These are phyloP conservation scores for Vitis hybrid DNA, from an alignment of 177 flowering plant species.

Conservation along the genomic window DNA sequence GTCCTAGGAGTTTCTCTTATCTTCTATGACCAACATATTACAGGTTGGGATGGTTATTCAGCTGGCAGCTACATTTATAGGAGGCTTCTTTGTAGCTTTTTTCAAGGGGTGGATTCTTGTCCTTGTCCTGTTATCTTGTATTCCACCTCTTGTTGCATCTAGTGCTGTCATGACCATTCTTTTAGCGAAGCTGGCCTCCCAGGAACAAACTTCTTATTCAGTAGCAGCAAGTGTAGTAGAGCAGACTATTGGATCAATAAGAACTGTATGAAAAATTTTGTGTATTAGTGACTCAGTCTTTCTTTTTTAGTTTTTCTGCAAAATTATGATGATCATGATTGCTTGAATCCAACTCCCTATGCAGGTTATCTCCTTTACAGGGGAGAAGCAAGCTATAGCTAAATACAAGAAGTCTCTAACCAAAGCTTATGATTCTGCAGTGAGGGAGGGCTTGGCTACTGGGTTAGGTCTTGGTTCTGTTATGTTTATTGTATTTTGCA, in stretches of 20 bases:
- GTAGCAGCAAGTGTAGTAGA: slow-evolving; percentile 33
- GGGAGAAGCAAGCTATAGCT: slow-evolving; percentile 38
- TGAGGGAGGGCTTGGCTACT: slow-evolving; percentile 30
- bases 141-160: slow-evolving; percentile 30
- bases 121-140: slow-evolving; percentile 31
- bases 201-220: slow-evolving; percentile 36
- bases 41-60: slow-evolving; percentile 46
- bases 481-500: slow-evolving; percentile 16
- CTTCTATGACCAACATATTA: background rate
- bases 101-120: slow-evolving; percentile 40
- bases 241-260: slow-evolving; percentile 41
- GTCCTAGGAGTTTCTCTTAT: background rate
- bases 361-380: slow-evolving; percentile 49
- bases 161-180: slow-evolving; percentile 27
- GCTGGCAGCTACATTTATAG: slow-evolving; percentile 29
- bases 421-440: slow-evolving; percentile 31
- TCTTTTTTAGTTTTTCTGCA: no score
- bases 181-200: slow-evolving; percentile 23
- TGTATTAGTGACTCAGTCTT: background rate
- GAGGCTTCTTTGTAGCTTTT: slow-evolving; percentile 37
- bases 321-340: no score
- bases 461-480: slow-evolving; percentile 36
- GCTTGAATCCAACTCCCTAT: background rate
- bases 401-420: slow-evolving; percentile 26
- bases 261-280: slow-evolving; percentile 30